Percentiles rank a stretch among this genome's conserved stretches.
phyloP scores from a whole-genome alignment of 2,329 filamentous ascomycete genomes.

The Venturia oleaginea region DNA sequence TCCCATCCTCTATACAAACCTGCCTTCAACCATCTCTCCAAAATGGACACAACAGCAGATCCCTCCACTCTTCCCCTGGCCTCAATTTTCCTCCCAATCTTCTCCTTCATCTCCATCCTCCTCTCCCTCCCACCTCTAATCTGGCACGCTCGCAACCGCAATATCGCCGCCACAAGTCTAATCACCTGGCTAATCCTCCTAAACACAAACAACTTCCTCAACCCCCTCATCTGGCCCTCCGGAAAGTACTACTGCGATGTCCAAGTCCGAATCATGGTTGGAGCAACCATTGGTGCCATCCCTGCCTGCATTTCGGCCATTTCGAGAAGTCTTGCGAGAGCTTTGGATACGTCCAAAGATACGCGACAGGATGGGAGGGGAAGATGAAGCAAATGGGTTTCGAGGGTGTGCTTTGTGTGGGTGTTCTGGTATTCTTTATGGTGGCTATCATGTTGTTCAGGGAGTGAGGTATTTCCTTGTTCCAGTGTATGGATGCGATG shows the following conservation, averaged over 20 bases:
- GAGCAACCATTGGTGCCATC: conserved; percentile 32
- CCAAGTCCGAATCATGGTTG: conserved; percentile 49
- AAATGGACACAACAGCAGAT: conserved; percentile 13
- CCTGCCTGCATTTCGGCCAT: conserved; percentile 48
- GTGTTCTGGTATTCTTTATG: conserved; percentile 47
- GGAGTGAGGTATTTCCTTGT: conserved; percentile 48
- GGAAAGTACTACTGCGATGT: conserved; percentile 57
- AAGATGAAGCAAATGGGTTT: conserved; percentile 33
- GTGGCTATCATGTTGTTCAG: conserved; percentile 52
- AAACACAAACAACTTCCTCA: conserved; percentile 51
- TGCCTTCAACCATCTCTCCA: not conserved
- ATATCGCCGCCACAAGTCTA: conserved; percentile 49
- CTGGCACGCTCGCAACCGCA: conserved; percentile 52
- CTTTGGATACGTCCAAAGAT: conserved; percentile 47
- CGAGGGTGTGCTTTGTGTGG: conserved; percentile 48
- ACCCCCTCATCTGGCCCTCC: conserved; percentile 48
- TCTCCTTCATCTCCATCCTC: conserved; percentile 42
- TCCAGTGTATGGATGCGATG: conserved; percentile 50
- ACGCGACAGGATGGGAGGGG: conserved; percentile 37
- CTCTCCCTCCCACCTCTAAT: conserved; percentile 48
- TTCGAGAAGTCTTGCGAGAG: conserved; percentile 49
- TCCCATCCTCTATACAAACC: not conserved
- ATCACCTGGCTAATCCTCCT: conserved; percentile 47
- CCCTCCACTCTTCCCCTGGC: conserved; percentile 20
- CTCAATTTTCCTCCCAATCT: conserved; percentile 37